These are phyloP conservation scores for Byssothecium circinans DNA, from an alignment of 2,329 filamentous ascomycete species.

Conservation along the genomic window DNA sequence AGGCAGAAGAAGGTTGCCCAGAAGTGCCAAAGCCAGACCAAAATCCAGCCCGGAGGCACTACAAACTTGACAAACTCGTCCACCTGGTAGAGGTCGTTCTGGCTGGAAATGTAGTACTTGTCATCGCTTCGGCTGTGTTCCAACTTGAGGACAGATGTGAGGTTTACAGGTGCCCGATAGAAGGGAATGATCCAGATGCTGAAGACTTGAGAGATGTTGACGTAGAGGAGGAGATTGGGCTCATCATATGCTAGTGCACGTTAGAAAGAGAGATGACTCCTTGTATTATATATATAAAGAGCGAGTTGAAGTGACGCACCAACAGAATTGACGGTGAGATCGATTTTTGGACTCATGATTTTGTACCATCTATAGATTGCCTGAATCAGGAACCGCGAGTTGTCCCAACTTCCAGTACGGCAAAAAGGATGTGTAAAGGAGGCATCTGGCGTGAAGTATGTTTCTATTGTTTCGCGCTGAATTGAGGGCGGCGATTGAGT, in stretches of 20 bases:
- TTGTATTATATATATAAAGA: neutral
- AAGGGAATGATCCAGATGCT: constrained; percentile 76
- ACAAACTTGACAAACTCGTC: constrained; percentile 76
- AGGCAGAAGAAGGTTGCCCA: constrained; percentile 67
- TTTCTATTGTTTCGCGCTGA: constrained; percentile 66
- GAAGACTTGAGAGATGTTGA: constrained; percentile 74
- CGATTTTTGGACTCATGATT: constrained; percentile 74
- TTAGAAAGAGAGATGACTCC: neutral
- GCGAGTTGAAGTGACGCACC: constrained; percentile 44
- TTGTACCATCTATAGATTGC: constrained; percentile 75
- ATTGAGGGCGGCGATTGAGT: constrained; percentile 66
- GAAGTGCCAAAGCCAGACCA: constrained; percentile 66
- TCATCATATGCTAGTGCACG: constrained; percentile 65
- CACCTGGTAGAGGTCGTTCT: constrained; percentile 81
- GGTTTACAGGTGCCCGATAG: constrained; percentile 66
- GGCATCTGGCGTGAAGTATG: constrained; percentile 73
- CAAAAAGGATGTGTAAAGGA: constrained; percentile 80
- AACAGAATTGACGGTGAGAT: constrained; percentile 65
- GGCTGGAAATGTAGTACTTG: constrained; percentile 71
- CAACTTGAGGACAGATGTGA: constrained; percentile 70
- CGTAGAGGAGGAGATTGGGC: constrained; percentile 67
- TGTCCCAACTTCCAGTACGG: constrained; percentile 60
- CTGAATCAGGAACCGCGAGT: constrained; percentile 68
- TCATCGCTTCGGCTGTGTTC: constrained; percentile 46
- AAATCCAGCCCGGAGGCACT: constrained; percentile 57